Percentiles rank a stretch among this genome's conserved stretches.
phyloP scores from a whole-genome alignment of 805 yeast species.

The Pichia ethanolica region DNA sequence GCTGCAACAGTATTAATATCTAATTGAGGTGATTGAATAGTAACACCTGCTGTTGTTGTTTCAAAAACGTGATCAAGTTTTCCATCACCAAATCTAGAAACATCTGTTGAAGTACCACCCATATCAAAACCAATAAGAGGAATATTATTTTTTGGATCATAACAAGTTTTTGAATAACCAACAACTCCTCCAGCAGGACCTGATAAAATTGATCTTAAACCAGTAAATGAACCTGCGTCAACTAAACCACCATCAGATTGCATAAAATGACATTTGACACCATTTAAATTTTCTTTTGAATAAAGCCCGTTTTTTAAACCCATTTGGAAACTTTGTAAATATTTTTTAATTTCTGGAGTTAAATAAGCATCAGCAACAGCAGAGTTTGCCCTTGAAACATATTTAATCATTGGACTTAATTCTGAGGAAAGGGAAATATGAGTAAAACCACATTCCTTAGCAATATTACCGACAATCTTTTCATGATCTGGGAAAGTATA shows the following conservation, averaged over 20 bases:
- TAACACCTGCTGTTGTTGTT: constrained; percentile 75
- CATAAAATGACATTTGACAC: constrained; percentile 73
- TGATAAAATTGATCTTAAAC: constrained; percentile 78
- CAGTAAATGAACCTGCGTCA: constrained; percentile 76
- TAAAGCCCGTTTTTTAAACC: constrained; percentile 49
- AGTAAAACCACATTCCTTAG: constrained; percentile 58
- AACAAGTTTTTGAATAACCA: constrained; percentile 83
- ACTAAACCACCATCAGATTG: constrained; percentile 95
- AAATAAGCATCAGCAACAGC: constrained; percentile 80
- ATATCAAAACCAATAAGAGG: constrained; percentile 80
- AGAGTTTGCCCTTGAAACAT: constrained; percentile 68
- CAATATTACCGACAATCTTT: constrained; percentile 47
- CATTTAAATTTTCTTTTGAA: constrained; percentile 19
- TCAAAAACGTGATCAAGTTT: constrained; percentile 76
- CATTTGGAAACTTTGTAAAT: constrained; percentile 51
- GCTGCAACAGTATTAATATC: constrained; percentile 81
- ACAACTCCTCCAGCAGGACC: constrained; percentile 99
- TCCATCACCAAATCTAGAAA: constrained; percentile 62
- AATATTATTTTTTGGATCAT: constrained; percentile 38
- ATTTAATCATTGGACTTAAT: constrained; percentile 73
- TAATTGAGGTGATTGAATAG: constrained; percentile 77
- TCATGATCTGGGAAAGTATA: constrained; percentile 73
- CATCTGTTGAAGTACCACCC: constrained; percentile 92
- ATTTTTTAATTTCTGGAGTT: constrained; percentile 68
- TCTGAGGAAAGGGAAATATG: constrained; percentile 63